These are phyloP conservation scores for Gnomoniopsis smithogilvyi DNA, from an alignment of 2,329 filamentous ascomycete species.

Conservation along the genomic window DNA sequence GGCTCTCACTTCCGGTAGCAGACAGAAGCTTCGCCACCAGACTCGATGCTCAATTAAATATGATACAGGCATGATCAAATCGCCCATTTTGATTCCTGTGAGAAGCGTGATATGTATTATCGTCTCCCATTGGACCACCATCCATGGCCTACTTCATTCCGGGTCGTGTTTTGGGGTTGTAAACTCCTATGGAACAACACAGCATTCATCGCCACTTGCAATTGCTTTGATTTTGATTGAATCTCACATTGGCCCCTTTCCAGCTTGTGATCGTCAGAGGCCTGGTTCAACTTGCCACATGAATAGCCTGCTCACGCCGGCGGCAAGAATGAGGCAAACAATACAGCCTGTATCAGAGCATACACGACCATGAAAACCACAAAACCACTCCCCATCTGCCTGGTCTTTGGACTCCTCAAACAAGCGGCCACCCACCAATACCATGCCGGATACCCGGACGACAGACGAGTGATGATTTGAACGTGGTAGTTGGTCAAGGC, in stretches of 20 bases:
- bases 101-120: no score
- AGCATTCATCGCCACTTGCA: no score
- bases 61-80: neutral
- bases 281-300: neutral
- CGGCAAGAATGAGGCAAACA: slow-evolving; percentile 89
- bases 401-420: slow-evolving; percentile 31
- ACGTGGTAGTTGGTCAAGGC: slow-evolving; percentile 84
- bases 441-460: slow-evolving; percentile 86
- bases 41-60: neutral
- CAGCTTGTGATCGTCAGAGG: neutral
- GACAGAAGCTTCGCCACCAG: neutral
- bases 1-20: no score
- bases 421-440: slow-evolving; percentile 72
- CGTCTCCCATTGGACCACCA: no score
- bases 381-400: slow-evolving; percentile 29
- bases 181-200: no score
- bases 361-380: slow-evolving; percentile 77
- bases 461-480: slow-evolving; percentile 87
- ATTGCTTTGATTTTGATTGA: no score
- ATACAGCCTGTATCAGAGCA: slow-evolving; percentile 72
- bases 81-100: no score
- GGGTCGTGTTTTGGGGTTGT: no score
- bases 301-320: slow-evolving; percentile 60
- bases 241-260: no score
- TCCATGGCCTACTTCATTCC: no score